Base-by-base conservation (phyloP, 352 stramenopile species). In the Globisporangium radiosum region DNA sequence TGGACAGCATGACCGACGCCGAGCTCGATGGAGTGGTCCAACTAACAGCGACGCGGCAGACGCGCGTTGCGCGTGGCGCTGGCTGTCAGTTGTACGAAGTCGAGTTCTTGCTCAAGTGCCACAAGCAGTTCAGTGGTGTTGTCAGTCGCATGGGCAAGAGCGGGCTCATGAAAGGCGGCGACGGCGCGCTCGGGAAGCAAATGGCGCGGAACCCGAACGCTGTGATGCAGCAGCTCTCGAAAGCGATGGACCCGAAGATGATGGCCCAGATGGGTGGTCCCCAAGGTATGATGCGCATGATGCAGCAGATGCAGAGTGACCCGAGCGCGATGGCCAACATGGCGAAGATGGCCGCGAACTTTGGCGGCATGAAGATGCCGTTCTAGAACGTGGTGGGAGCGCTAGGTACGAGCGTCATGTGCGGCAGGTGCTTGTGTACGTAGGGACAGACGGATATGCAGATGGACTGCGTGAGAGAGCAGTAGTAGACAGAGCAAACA, bases 1-100 rank as follows among this genome's bases (percentile, higher is more conserved):
- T 99, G 96, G 97, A 99, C 70, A 97, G 81, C 62, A 99, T 99
- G 97, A 98, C 91, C 5, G 89, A 98, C 60, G 89, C 90, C 1
- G 95, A 98, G 69, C 80, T 99, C 3, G 97, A 99, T 69, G 96
- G 87, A 33, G 54, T 91, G n/a, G 78, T 88, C 38, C 68, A 75
- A 54, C 64, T 95, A 4, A 78, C 78, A 11, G 66, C 83, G 36
- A 85, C 82, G 38, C 81, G 83, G 37, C 83, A 95, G 60, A 70
- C 68, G 42, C 92, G 94, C 36, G 94, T 99, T 57, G 95, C 96
- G 7, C 78, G 82, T 43, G 97, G 96, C 11, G 97, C 91, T 6
- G 96, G 96, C 36, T 95, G 80, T 45, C 78, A 91, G 60, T 52
- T 91, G 17, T 75, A 88, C 54, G 88, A 97, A 64, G 82, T 96